These are phyloP conservation scores for Citeromyces hawaiiensis DNA, from an alignment of 1,139 yeast genomes.

Conservation along the genomic window DNA sequence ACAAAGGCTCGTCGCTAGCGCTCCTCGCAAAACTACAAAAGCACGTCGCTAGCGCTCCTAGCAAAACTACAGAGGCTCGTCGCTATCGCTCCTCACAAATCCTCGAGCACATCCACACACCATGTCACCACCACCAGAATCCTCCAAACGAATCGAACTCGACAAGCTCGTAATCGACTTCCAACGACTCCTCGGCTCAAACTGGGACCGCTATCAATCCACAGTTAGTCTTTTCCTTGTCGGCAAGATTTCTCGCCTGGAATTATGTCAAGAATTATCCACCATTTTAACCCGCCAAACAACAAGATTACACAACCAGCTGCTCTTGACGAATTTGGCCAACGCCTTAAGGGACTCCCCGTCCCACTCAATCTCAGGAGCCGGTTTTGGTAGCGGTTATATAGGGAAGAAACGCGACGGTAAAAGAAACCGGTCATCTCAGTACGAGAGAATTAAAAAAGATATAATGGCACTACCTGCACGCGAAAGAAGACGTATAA, in stretches of 20 bases:
- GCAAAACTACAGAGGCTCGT: too few species aligned
- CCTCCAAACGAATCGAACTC: constrained; percentile 47
- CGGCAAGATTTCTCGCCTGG: constrained; percentile 69
- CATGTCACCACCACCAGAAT: constrained; percentile 4
- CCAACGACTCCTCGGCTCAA: constrained; percentile 54
- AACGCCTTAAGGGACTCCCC: constrained; percentile 66
- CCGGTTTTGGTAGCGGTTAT: constrained; percentile 35
- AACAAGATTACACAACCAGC: constrained; percentile 60
- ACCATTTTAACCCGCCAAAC: constrained; percentile 41
- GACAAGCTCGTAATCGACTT: constrained; percentile 63
- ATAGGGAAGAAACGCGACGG: constrained; percentile 28
- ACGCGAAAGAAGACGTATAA: constrained; percentile 74
- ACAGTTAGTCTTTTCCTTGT: constrained; percentile 62
- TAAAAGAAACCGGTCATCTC: constrained; percentile 37
- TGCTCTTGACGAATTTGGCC: constrained; percentile 69
- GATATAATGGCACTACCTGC: constrained; percentile 82
- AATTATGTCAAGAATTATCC: constrained; percentile 43
- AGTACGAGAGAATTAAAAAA: constrained; percentile 70
- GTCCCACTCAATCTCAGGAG: constrained; percentile 30
- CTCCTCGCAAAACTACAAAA: too few species aligned
- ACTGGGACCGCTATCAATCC: constrained; percentile 83
- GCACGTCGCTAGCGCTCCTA: too few species aligned
- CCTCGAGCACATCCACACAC: background rate
- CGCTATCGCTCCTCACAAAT: too few species aligned
- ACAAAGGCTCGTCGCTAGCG: too few species aligned